Evolutionary conservation across 352 stramenopile species (phyloP).

Genomic region (Globisporangium heterothallicum): DNA sequence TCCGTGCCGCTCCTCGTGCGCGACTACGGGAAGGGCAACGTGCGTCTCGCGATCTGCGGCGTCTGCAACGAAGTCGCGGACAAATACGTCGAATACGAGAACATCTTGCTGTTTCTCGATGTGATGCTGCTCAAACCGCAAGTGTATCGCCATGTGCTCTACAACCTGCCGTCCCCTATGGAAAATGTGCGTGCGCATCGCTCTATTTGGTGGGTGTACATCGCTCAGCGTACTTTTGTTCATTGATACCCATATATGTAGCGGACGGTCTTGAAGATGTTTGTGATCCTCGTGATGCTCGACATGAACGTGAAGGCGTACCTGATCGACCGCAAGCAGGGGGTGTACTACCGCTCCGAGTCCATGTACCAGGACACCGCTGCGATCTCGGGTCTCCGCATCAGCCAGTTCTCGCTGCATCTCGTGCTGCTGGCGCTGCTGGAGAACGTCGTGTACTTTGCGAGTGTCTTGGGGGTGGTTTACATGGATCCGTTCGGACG

Average conservation of each 20-base stretch:
- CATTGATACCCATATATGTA: constrained; percentile 1
- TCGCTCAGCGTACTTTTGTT: too few relatives aligned
- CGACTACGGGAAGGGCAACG: constrained; percentile 84
- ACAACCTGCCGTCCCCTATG: constrained; percentile 59
- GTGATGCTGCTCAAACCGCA: constrained; percentile 80
- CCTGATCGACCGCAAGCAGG: constrained; percentile 58
- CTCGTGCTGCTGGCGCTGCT: constrained; percentile 65
- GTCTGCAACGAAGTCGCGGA: constrained; percentile 71
- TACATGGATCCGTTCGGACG: constrained; percentile 46
- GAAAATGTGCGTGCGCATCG: constrained; percentile 19
- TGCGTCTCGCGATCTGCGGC: constrained; percentile 68
- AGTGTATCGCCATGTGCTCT: constrained; percentile 83
- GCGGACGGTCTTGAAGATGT: constrained; percentile 67
- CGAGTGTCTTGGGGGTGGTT: constrained; percentile 39
- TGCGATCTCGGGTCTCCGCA: constrained; percentile 42
- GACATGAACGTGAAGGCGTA: constrained; percentile 87
- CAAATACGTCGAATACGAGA: constrained; percentile 88
- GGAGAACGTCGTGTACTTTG: constrained; percentile 66
- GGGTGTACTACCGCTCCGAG: constrained; percentile 48
- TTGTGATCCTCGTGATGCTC: constrained; percentile 74
- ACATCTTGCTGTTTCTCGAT: constrained; percentile 80
- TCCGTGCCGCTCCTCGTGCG: constrained; percentile 58
- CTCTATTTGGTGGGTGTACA: neutral
- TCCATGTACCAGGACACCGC: constrained; percentile 50
- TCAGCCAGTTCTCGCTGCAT: constrained; percentile 77